phyloP scores from a whole-genome alignment of 1,284 basidiomycete species.

The Lentinula novae-zelandiae region DNA sequence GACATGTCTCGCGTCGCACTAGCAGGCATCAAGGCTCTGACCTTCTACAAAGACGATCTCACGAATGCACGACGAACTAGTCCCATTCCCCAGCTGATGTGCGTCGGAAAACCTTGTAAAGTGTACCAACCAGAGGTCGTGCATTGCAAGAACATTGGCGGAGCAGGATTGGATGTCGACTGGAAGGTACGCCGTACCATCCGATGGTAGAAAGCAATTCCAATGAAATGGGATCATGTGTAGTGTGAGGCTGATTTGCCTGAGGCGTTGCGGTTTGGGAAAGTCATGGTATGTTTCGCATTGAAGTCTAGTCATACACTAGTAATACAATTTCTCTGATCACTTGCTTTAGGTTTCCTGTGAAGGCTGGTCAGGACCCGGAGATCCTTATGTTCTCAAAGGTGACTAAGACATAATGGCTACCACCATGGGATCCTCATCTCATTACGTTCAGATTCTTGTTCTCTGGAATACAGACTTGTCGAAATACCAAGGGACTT shows the following conservation, averaged over 20 bases:
- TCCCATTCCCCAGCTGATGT: conserved; percentile 76
- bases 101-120: conserved; percentile 75
- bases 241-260: conserved; percentile 91
- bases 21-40: conserved; percentile 68
- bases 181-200: conserved; percentile 64
- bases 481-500: conserved; percentile 57
- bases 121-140: conserved; percentile 83
- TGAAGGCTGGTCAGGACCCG: conserved; percentile 81
- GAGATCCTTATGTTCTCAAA: conserved; percentile 82
- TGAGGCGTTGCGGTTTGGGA: conserved; percentile 73
- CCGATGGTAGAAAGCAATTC: neutral
- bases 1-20: conserved; percentile 68
- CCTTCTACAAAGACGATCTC: conserved; percentile 70
- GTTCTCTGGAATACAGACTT: conserved; percentile 77
- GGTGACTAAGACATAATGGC: conserved; percentile 41
- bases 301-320: neutral
- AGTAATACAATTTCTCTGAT: neutral
- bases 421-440: neutral
- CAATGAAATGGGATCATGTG: conserved; percentile 48
- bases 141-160: conserved; percentile 78
- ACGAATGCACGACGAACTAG: conserved; percentile 65
- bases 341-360: conserved; percentile 57
- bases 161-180: conserved; percentile 71
- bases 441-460: conserved; percentile 56
- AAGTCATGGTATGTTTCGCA: conserved; percentile 50